Base-by-base conservation (phyloP, 1,139 yeast species). In the Yarrowia galli region DNA sequence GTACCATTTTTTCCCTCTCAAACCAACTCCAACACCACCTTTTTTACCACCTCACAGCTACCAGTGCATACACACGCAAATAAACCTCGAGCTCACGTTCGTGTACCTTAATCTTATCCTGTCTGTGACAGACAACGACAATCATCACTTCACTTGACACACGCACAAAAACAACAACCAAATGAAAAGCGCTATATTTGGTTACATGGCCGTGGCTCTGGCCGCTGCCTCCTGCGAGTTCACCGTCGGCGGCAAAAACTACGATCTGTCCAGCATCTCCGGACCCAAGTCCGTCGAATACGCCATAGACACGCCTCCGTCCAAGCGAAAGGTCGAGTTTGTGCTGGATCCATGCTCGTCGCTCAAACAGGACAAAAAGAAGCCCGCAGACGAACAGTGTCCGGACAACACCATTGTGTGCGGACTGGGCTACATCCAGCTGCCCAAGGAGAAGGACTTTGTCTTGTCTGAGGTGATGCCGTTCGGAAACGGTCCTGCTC, bases 291-390 rank as follows among this genome's bases (percentile, higher is more conserved):
- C 78, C 2, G 79, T 80, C 20, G 74, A 81, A 10, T 68, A 74
- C 6, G 73, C 81, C 40, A 79, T 77, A 56, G 84, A 83, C 64
- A 91, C 97, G 16, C 98, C 98, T 32, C 98, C 98, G 2, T 84
- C 93, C 7, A 80, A 78, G 56, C 86, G 91, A 2, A 83, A 81
- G 67, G 78, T 82, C 46, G 82, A 85, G 3, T 91, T 97, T 93
- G 85, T 82, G 73, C 74, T 92, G 64, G 89, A 91, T 61, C 82
- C 92, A 15, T 91, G 97, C 78, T 87, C 84, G 58, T 79, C 85
- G 12, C 77, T 84, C 36, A 74, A 73, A 51, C 67, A 72, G 56
- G 60, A 69, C 72, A 64, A 70, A 20, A 73, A 76, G 51, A 73
- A 77, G 20, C 75, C 76, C 0, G 79, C 77, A 42, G 78, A 75